Evolutionary conservation across 371 early-diverging fungal genomes (phyloP), one percentile per base, ranked within the genome.

Genomic region (Synchytrium microbalum): DNA sequence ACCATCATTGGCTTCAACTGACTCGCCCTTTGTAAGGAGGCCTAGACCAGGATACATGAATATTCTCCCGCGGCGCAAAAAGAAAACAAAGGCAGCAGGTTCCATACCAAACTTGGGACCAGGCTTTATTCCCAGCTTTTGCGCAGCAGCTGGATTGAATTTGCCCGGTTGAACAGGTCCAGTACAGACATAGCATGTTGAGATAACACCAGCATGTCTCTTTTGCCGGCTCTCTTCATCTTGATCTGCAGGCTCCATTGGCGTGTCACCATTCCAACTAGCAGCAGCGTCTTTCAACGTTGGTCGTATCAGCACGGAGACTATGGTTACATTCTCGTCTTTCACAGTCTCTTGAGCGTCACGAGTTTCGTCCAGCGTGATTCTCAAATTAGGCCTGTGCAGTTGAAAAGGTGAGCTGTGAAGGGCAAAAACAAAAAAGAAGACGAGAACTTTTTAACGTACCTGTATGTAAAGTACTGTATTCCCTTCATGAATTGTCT

Each of bases 81-180:
- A 10, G 1, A 63, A 5, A 38, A 38, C 46, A 5, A 38, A 38
- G 10, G 5, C n/a, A 33, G 8, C 3, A n/a, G n/a, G n/a, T n/a
- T n/a, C n/a, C n/a, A n/a, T n/a, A 33, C 70, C 46, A 75, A 81
- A 91, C 3, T 80, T 59, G 0, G 83, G 87, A 0, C 95, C 95
- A 0, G 84, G 84, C 53, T 76, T 76, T 0, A 96, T 73, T 0
- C 93, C 94, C 0, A 95, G 79, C n/a, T 69, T 80, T 30, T 73
- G 25, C 0, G 96, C 96, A 0, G 84, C 86, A 13, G 80, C 60
- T 13, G 80, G 75, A 64, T 92, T 81, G 72, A 96, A 94, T 67
- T 90, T 95, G 14, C 96, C 93, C 0, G 84, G 85, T 16, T 88
- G 78, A 1, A 74, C 79, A 0, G 91, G 86, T 0, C 92, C 91